Conservation (phyloP, 495 filamentous ascomycete genomes). For the Annulohypoxylon nitens region DNA sequence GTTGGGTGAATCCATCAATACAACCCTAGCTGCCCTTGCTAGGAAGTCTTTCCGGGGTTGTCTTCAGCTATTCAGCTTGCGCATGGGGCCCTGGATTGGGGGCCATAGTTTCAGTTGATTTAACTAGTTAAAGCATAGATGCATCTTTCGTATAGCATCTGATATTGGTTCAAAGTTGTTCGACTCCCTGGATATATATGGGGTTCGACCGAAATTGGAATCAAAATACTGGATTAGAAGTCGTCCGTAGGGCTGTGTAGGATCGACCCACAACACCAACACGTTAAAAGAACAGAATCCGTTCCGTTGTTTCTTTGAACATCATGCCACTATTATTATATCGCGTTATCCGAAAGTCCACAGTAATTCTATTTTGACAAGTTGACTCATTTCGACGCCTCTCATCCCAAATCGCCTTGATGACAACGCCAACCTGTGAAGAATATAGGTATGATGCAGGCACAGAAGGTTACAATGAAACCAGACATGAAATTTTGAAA, state of each 20-base stretch:
- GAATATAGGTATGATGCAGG: no score
- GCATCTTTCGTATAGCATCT: neutral
- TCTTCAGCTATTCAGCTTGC: constrained; percentile 3
- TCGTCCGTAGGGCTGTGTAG: neutral
- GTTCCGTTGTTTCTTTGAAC: neutral
- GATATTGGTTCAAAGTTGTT: neutral
- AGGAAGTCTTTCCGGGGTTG: neutral
- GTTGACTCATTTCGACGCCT: neutral
- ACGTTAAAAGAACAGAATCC: neutral
- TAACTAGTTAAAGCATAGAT: neutral
- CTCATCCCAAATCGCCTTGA: neutral
- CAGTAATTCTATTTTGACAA: neutral
- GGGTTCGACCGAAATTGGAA: neutral
- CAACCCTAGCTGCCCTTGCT: neutral
- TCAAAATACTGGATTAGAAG: neutral
- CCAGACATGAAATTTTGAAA: no score
- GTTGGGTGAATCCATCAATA: neutral
- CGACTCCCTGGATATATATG: neutral
- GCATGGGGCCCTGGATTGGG: neutral
- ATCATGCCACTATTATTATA: neutral
- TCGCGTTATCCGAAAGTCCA: neutral
- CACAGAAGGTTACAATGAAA: no score
- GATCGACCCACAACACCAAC: neutral
- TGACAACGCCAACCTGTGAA: neutral
- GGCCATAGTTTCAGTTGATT: neutral